phyloP scores from a whole-genome alignment of 148 eudicot species.

The Heliamphora exappendiculata region DNA sequence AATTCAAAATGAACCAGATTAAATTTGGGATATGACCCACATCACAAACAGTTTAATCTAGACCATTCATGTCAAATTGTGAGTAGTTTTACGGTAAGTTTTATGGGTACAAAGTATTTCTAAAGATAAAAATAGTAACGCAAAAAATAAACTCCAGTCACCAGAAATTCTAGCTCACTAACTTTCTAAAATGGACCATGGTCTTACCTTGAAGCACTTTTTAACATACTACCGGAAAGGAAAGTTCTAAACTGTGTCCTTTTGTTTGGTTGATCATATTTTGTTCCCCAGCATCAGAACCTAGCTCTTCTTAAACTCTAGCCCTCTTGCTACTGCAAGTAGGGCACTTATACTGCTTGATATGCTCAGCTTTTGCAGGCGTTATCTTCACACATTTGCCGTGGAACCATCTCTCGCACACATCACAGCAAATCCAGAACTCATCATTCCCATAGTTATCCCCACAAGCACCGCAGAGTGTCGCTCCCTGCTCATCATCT shows the following conservation, averaged over 20 bases:
- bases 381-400: conserved; percentile 88
- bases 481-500: conserved; percentile 61
- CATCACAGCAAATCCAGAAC: conserved; percentile 80
- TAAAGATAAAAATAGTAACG: too few relatives aligned
- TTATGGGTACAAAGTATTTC: too few relatives aligned
- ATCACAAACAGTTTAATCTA: too few relatives aligned
- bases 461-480: conserved; percentile 84
- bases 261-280: not conserved
- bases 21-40: too few relatives aligned
- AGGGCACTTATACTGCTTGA: conserved; percentile 86
- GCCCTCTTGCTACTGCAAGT: conserved; percentile 66
- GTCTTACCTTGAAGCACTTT: conserved; percentile 4
- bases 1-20: too few relatives aligned
- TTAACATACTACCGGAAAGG: not conserved
- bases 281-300: conserved; percentile 3
- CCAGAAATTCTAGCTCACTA: not conserved
- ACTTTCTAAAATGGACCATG: not conserved
- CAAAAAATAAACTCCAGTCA: too few relatives aligned
- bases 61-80: too few relatives aligned
- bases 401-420: conserved; percentile 86
- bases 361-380: conserved; percentile 79
- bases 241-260: conserved; percentile 13
- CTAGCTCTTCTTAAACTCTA: conserved; percentile 38
- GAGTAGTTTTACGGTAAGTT: too few relatives aligned
- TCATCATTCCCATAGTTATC: conserved; percentile 54